Evolutionary conservation across 2,329 filamentous ascomycete species (phyloP), one percentile per base, ranked within the genome.

Genomic region (Fusarium tricinctum): DNA sequence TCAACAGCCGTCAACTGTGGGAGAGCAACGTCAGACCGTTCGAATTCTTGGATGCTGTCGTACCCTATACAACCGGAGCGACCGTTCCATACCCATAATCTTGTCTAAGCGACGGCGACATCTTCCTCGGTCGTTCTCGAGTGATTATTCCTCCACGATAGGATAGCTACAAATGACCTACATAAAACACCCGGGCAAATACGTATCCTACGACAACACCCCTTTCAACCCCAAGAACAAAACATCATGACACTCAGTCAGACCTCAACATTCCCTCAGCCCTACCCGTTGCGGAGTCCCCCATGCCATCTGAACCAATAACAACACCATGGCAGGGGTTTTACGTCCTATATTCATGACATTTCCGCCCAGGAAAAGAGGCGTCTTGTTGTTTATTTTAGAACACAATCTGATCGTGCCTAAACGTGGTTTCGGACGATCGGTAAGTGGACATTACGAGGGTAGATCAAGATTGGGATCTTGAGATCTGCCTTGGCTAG

Each of bases 271-370:
- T 63, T 46, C 50, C 52, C 40, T 70, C 67, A 70, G 67, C 67
- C 67, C 63, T 70, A 70, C 67, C 67, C 67, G 63, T 64, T 68
- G 67, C 67, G 67, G 66, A 69, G 66, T 69, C 39, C 51, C 60
- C 42, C 40, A 45, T 54, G 38, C 47, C 40, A 22, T 19, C 44
- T 64, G 46, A 68, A 61, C 68, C 68, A 70, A 70, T 70, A 35
- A 70, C 55, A 55, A 58, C 39, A 50, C 46, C 61, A 59, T 39
- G 42, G 57, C 66, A 70, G 66, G 66, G 66, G 62, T 44, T 66
- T 49, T 69, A 55, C 61, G 66, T 55, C 47, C 52, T 56, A 56
- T 68, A 61, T 68, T 50, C 42, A 58, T 65, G 57, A 45, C 44
- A 42, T 57, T 12, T 20, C 20, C 32, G 47, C 38, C 35, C 46